Evolutionary conservation across 1,284 basidiomycete genomes (phyloP), one percentile per base, ranked within the genome.

Genomic region (Stygiomarasmius scandens): DNA sequence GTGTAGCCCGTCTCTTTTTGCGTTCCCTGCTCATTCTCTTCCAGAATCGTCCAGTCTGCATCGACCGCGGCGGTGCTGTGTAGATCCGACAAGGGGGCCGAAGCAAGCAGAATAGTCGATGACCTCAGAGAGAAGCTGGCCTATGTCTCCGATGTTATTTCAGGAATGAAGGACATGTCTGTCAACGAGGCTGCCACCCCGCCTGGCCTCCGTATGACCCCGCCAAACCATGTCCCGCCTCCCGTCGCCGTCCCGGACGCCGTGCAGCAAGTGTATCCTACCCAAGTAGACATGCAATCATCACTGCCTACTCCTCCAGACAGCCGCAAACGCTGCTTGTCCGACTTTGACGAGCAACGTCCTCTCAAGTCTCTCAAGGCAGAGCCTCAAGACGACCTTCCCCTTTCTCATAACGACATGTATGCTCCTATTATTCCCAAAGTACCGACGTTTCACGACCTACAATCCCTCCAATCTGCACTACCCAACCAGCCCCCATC

Each of bases 321-420:
- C 78, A 75, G 78, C 52, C 83, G 88, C 48, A 90, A 90, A 68
- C 84, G 87, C 22, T 87, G 84, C 60, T 86, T 82, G 14, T 85
- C 86, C n/a, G 83, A 82, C 50, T 74, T 84, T 58, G 82, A 78
- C 20, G 84, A 80, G 56, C 81, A 84, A 55, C 80, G 87, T 20
- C 80, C 75, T 38, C 74, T 83, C 51, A 90, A 90, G 66, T 79
- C 84, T 19, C 74, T 84, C 61, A 90, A 90, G 72, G 75, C 86
- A 61, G 87, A 90, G 63, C 85, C 87, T 23, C 79, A 76, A 61
- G 88, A 89, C 34, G 86, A 87, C 52, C 52, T 67, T 20, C 66
- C 67, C 10, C 34, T 49, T 22, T 29, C 51, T 38, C 24, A 63
- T 75, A 46, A 59, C 63, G 52, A 59, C 58, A 48, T 55, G 32